phyloP scores from a whole-genome alignment of 2,329 filamentous ascomycete genomes.

The Leptographium flavum region DNA sequence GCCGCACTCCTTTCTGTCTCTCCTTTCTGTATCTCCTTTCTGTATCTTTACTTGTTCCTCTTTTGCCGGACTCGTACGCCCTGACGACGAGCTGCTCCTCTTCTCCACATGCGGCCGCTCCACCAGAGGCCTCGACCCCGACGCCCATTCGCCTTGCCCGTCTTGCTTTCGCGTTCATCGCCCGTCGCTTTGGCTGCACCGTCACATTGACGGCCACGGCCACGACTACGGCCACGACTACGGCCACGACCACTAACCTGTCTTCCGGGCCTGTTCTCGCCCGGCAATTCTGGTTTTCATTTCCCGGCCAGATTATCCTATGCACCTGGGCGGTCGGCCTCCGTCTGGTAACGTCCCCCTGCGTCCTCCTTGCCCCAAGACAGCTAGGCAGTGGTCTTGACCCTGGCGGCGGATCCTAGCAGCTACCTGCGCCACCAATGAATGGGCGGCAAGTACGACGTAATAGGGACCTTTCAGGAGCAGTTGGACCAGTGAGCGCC shows the following conservation, averaged over 20 bases:
- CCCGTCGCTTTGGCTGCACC: neutral
- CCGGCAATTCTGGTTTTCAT: constrained; percentile 3
- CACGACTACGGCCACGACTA: no score
- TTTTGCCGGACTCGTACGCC: no score
- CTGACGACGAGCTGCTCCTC: neutral
- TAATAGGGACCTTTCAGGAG: no score
- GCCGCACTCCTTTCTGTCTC: no score
- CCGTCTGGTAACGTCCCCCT: no score
- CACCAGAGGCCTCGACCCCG: neutral
- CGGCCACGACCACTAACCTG: no score
- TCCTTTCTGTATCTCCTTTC: no score
- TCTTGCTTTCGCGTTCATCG: neutral
- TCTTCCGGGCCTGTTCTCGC: no score
- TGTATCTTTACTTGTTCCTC: no score
- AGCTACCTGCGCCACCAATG: constrained; percentile 7
- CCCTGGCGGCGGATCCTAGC: constrained; percentile 9
- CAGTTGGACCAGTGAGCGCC: no score
- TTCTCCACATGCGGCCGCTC: neutral
- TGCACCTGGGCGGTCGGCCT: no score
- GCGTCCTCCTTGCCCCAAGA: constrained; percentile 7
- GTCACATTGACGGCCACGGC: no score
- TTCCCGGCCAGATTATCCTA: constrained; percentile 7
- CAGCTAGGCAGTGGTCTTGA: constrained; percentile 11
- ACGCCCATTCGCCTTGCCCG: neutral
- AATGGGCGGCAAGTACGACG: neutral